Evolutionary conservation across 2,329 filamentous ascomycete species (phyloP), one percentile per base, ranked within the genome.

Genomic region (Arthrobotrys conoides): DNA sequence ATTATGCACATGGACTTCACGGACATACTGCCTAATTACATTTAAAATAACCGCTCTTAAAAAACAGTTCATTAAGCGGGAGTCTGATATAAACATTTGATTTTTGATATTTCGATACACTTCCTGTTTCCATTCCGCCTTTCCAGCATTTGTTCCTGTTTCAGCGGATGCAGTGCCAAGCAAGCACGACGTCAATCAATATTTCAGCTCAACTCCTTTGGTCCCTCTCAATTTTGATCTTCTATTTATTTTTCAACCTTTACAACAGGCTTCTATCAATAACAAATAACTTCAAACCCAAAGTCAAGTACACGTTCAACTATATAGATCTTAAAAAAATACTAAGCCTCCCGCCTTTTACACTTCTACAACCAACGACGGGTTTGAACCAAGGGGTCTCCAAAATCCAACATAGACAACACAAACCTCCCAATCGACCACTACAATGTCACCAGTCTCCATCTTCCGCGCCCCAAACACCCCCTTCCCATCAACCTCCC

Each of bases 401-500:
- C 53, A 53, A 27, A 53, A 27, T 55, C 30, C 57, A 61, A 53
- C 63, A 33, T 27, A 30, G 12, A 51, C 41, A 61, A 48, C 67
- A 59, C 41, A 27, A n/a, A n/a, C 3, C 41, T 18, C 57, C 10
- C 38, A 6, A 63, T 46, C 10, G 38, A 41, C 16, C 38, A 16
- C 38, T 14, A 55, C 33, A n/a, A 77, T 77, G 73, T 61, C 73
- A 20, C 53, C 68, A 5, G 53, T 71, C 61, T 67, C 67, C 30
- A 71, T 36, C 33, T 77, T 77, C 53, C 73, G 73, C 30, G 30
- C 41, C 10, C 67, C 73, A 49, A 71, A 71, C 55, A 59, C 84
- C 67, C 63, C 81, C 73, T 33, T 80, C 46, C 79, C 82, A 24
- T 80, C 80, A 27, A 77, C 83, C 46, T 38, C 83, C 59, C 86